A percentile compares a stretch with the other conserved stretches of the same genome.
These are phyloP conservation scores for Arctium minus DNA, from an alignment of 129 eudicot species.

Conservation along the genomic window DNA sequence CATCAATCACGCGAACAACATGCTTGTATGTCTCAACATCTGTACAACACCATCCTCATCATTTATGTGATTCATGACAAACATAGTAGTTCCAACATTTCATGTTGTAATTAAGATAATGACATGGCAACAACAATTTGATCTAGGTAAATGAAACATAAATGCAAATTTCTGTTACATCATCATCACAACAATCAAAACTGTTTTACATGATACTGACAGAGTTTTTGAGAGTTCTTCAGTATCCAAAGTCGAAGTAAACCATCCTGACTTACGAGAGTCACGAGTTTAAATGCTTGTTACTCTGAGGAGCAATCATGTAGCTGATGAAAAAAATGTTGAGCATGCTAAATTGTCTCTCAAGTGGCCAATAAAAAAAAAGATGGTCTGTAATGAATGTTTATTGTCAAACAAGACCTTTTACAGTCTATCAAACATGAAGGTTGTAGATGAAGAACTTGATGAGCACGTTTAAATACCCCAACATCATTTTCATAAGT, in stretches of 20 bases:
- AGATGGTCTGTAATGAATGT: too few relatives aligned
- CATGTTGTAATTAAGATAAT: neutral
- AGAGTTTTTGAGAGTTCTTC: neutral
- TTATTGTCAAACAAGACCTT: too few relatives aligned
- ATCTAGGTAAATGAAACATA: neutral
- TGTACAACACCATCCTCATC: slow-evolving; percentile 41
- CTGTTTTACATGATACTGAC: neutral
- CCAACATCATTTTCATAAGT: slow-evolving; percentile 85
- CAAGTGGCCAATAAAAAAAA: too few relatives aligned
- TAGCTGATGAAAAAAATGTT: too few relatives aligned
- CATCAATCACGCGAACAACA: slow-evolving; percentile 66
- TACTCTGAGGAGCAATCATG: too few relatives aligned
- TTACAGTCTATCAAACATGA: too few relatives aligned
- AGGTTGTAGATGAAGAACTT: slow-evolving; percentile 37
- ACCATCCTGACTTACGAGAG: too few relatives aligned
- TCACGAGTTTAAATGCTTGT: too few relatives aligned
- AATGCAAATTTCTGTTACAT: neutral
- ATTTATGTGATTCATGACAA: slow-evolving; percentile 31
- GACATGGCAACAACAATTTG: neutral
- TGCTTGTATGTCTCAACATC: slow-evolving; percentile 71
- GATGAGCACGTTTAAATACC: slow-evolving; percentile 94
- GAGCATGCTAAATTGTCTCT: too few relatives aligned
- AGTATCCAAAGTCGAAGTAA: neutral
- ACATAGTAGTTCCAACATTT: neutral
- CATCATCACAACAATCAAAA: neutral